A percentile compares a stretch with the other conserved stretches of the same genome.
phyloP scores from a whole-genome alignment of 176 grass and related monocot species.

The Microstegium vimineum region DNA sequence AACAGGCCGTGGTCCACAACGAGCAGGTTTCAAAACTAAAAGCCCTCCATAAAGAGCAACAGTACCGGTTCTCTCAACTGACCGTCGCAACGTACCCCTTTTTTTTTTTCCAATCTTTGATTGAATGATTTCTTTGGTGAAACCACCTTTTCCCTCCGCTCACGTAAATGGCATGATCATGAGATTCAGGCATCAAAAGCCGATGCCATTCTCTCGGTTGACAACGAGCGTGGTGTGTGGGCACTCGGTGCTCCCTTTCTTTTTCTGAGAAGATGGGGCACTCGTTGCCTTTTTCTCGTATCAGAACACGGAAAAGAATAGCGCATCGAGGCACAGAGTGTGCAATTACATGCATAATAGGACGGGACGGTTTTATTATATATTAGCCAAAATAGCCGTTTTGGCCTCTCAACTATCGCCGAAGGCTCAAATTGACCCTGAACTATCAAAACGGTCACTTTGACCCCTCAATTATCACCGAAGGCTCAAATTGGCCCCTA shows the following conservation, averaged over 20 bases:
- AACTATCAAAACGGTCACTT: too few relatives aligned
- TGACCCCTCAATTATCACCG: too few relatives aligned
- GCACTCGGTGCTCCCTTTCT: neutral
- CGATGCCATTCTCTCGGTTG: neutral
- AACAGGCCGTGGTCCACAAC: neutral
- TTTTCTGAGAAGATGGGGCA: neutral
- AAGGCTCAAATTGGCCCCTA: too few relatives aligned
- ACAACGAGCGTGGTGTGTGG: neutral
- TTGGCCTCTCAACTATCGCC: too few relatives aligned
- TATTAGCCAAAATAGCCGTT: too few relatives aligned
- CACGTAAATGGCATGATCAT: neutral
- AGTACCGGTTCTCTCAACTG: neutral
- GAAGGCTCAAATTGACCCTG: too few relatives aligned
- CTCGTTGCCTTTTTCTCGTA: neutral
- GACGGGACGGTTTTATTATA: too few relatives aligned
- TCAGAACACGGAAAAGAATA: neutral
- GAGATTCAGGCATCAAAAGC: neutral
- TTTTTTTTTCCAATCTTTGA: neutral
- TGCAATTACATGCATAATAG: too few relatives aligned
- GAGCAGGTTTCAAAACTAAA: neutral
- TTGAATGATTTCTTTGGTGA: neutral
- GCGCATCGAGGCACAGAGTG: too few relatives aligned
- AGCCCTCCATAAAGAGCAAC: neutral
- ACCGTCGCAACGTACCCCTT: neutral
- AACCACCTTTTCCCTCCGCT: neutral